A percentile compares a stretch with the other conserved stretches of the same genome.
Evolutionary conservation across 805 yeast genomes (phyloP).

Genomic region (Candida ponderosae): DNA sequence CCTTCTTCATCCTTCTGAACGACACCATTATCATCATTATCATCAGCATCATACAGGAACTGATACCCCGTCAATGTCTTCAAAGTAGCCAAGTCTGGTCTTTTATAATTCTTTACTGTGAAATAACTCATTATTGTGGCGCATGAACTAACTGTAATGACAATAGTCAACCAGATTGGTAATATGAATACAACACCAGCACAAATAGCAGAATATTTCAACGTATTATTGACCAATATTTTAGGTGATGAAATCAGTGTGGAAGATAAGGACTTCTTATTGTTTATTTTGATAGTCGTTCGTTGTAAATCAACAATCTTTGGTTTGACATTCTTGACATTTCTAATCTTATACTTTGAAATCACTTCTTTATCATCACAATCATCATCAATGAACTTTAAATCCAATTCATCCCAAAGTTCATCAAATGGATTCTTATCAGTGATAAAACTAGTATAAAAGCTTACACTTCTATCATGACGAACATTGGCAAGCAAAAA

Average conservation of each 20-base stretch:
- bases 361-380: conserved; percentile 5
- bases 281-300: conserved; percentile 14
- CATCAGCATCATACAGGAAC: conserved; percentile 1
- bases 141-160: conserved; percentile 25
- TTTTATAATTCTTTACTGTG: conserved; percentile 26
- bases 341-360: conserved; percentile 27
- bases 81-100: conserved; percentile 6
- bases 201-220: conserved; percentile 18
- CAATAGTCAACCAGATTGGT: conserved; percentile 46
- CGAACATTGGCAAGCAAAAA: conserved; percentile 64
- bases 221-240: conserved; percentile 9
- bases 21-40: background rate
- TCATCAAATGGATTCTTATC: conserved; percentile 65
- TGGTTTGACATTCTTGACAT: conserved; percentile 31
- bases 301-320: conserved; percentile 43
- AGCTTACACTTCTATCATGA: conserved; percentile 83
- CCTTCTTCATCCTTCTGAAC: conserved; percentile 1
- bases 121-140: conserved; percentile 31
- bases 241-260: conserved; percentile 1
- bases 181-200: conserved; percentile 17
- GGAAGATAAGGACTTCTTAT: background rate
- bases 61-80: background rate
- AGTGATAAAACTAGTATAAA: conserved; percentile 74
- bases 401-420: conserved; percentile 31
- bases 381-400: conserved; percentile 40